Base-by-base conservation (phyloP, 345 rosid species). In the Gynandropsis gynandra region DNA sequence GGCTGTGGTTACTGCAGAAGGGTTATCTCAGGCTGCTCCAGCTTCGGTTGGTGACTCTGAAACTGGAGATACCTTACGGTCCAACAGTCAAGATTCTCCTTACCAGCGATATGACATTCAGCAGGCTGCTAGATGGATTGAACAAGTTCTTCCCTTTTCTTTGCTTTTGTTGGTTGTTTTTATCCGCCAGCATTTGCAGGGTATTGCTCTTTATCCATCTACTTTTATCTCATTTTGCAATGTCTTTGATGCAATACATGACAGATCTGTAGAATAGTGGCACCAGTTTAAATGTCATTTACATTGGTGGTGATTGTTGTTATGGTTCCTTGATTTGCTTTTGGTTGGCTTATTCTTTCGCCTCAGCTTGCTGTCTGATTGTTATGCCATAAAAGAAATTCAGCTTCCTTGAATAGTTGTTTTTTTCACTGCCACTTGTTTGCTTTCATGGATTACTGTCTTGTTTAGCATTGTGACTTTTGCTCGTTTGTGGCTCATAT, bases 121-220 rank as follows among this genome's bases (percentile, higher is more conserved):
- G 78, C 97, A 93, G 63, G 95, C 97, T 64, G 97, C 99, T 0
- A 80, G 99, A 57, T 93, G 94, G 97, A 78, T 93, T 54, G 99
- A 93, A 77, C 99, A 93, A 70, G 77, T 88, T 53, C 92, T 93
- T 24, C 99, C 99, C 5, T 93, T 93, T 42, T 88, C 95, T 54
- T 69, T 93, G 81, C 99, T 93, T 72, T 87, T 93, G 18, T 65
- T 93, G 78, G 94, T 93, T 29, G 97, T 88, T 61, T 93, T 93
- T 68, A 93, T 93, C 59, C 94, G 99, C 64, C 99, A 88, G 76
- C 99, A 93, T 74, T 71, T 93, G 67, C 99, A 93, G 80, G 99
- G 99, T 92, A 56, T 38, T 3, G 21, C 14, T 45, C 33, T 52
- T 27, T 15, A 29, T n/a, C 11, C 9, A 34, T 18, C 34, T 9